These are phyloP conservation scores for Pugionium dolabratum DNA, from an alignment of 345 rosid species.

Conservation along the genomic window DNA sequence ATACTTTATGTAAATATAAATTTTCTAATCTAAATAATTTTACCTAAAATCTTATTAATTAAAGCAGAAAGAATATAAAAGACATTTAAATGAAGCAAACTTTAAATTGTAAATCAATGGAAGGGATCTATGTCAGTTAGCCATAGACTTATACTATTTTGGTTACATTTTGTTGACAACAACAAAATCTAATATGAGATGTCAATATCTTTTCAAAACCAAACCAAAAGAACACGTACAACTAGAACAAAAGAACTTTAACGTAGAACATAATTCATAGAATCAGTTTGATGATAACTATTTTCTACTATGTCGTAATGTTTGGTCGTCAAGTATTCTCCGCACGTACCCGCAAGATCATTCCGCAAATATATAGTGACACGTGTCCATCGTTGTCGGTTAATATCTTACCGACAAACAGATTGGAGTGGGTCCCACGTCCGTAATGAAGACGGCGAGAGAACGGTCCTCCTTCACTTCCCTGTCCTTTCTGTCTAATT, in stretches of 20 bases:
- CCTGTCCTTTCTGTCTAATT: conserved; percentile 24
- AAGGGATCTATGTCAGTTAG: no score
- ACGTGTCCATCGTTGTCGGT: conserved; percentile 25
- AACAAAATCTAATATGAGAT: no score
- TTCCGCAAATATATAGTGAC: background rate
- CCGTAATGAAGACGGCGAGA: conserved; percentile 27
- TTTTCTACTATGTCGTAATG: background rate
- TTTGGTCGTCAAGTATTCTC: conserved; percentile 14
- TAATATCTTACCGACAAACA: conserved; percentile 28
- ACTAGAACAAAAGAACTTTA: background rate
- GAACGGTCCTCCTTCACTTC: conserved; percentile 37
- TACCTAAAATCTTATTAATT: no score
- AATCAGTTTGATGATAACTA: background rate
- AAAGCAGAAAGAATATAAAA: no score
- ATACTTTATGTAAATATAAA: no score
- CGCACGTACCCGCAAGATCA: conserved; percentile 23
- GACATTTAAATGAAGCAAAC: no score
- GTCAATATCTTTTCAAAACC: no score
- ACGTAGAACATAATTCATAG: background rate
- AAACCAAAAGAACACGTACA: no score
- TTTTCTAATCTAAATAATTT: no score
- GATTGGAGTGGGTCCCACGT: conserved; percentile 16
- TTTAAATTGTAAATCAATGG: no score
- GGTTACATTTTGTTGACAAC: no score
- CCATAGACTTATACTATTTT: no score